Conservation (phyloP, 2,329 filamentous ascomycete genomes). For the Aspergillus hortae region DNA sequence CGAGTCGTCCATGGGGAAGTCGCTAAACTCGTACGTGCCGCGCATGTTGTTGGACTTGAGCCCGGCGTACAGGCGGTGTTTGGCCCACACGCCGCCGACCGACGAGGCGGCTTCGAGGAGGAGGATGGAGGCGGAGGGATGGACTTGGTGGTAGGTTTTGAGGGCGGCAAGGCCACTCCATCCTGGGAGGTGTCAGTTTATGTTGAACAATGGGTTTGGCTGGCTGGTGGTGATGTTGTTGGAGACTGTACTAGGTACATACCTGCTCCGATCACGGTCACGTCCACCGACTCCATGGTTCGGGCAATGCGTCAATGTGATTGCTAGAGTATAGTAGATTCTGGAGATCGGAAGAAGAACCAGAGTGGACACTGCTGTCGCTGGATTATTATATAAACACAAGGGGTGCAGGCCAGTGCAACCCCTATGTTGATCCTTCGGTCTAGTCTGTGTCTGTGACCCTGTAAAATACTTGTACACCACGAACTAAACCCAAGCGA, state of each 20-base stretch:
- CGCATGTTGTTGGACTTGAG: slow-evolving; percentile 72
- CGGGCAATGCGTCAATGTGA: background rate
- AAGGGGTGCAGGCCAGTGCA: too few relatives aligned
- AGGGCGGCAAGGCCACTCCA: slow-evolving; percentile 58
- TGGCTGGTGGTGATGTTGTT: background rate
- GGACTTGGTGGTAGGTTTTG: slow-evolving; percentile 58
- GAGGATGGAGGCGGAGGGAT: slow-evolving; percentile 55
- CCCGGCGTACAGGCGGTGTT: slow-evolving; percentile 61
- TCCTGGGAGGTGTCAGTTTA: slow-evolving; percentile 27
- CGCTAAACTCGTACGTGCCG: slow-evolving; percentile 69
- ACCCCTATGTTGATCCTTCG: too few relatives aligned
- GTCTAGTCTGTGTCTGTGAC: too few relatives aligned
- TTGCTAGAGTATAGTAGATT: background rate
- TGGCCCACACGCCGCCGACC: slow-evolving; percentile 68
- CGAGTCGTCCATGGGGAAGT: slow-evolving; percentile 65
- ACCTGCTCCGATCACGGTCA: slow-evolving; percentile 28
- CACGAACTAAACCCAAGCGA: background rate
- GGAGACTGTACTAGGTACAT: too few relatives aligned
- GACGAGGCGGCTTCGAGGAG: slow-evolving; percentile 57
- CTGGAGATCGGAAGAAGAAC: background rate
- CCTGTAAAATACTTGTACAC: background rate
- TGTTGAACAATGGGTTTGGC: background rate
- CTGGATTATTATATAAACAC: too few relatives aligned
- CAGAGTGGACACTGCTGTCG: too few relatives aligned
- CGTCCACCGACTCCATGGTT: slow-evolving; percentile 25